Evolutionary conservation across 2,329 filamentous ascomycete genomes (phyloP).

Genomic region (Huntiella abstrusa): DNA sequence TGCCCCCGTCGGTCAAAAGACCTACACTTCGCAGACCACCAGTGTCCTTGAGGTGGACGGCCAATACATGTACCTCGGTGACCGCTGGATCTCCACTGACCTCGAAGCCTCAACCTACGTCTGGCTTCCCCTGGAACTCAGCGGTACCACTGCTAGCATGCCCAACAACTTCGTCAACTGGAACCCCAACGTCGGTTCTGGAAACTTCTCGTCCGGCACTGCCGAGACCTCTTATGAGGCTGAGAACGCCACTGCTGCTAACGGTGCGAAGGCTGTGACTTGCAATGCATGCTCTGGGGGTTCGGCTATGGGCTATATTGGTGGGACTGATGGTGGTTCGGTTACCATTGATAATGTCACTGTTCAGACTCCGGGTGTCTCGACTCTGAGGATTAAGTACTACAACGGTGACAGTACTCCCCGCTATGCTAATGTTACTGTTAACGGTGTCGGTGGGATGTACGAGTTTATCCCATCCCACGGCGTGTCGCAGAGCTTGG

Average conservation of each 20-base stretch:
- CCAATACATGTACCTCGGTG: conserved; percentile 42
- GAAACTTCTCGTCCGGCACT: conserved; percentile 12
- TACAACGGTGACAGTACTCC: conserved; percentile 34
- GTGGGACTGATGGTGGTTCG: conserved; percentile 26
- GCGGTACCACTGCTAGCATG: conserved; percentile 29
- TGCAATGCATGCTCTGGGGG: conserved; percentile 34
- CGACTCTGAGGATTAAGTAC: conserved; percentile 35
- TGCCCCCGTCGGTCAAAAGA: conserved; percentile 33
- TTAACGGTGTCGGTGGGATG: conserved; percentile 33
- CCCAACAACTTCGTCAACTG: conserved; percentile 34
- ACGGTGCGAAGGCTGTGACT: conserved; percentile 25
- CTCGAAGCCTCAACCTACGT: conserved; percentile 42
- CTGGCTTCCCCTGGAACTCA: conserved; percentile 41
- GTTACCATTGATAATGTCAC: conserved; percentile 29
- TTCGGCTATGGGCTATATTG: conserved; percentile 34
- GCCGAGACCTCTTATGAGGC: conserved; percentile 31
- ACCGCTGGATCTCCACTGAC: conserved; percentile 44
- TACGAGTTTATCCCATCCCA: conserved; percentile 35
- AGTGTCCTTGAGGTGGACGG: conserved; percentile 31
- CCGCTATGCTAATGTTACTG: conserved; percentile 32
- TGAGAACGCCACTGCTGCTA: conserved; percentile 26
- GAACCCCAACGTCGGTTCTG: conserved; percentile 27
- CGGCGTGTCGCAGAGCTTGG: conserved; percentile 25
- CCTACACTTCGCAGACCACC: conserved; percentile 41
- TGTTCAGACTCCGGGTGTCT: conserved; percentile 24